Evolutionary conservation across 2,329 filamentous ascomycete genomes (phyloP), one percentile per base, ranked within the genome.

Genomic region (Colletotrichum caudatum): DNA sequence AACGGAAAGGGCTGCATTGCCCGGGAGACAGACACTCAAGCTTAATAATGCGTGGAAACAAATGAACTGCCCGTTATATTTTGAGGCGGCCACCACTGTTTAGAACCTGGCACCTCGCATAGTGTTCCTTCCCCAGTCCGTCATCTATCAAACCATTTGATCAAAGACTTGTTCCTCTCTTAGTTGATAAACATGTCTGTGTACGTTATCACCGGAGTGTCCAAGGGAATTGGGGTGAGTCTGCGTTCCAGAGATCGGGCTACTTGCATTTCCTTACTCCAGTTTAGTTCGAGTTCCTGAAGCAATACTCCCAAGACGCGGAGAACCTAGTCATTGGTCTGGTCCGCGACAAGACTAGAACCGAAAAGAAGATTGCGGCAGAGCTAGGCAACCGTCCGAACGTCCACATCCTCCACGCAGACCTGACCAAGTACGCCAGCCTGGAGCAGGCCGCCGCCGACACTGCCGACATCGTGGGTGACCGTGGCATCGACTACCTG

Each of bases 321-420:
- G 16, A 51, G 1, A 51, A 29, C 23, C 48, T 51, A 29, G n/a
- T 51, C 4, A 5, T 51, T 29, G 48, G 23, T 51, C 48, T 51
- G 23, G 48, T 51, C 48, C 48, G 23, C 48, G 48, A 51, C 48
- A 51, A 51, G 48, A 23, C 23, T 16, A 11, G 23, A 7, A 51
- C 48, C 11, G 48, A 51, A 23, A 29, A 29, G 23, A 51, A 51
- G 48, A 7, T 16, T 5, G 75, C 77, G 3, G 73, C 76, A 46
- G 83, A 87, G 73, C 77, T 86, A 5, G 73, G 74, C 2, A 77
- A 69, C 5, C 78, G 80, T 7, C 60, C 76, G 54, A 87, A 88
- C 60, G 77, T 88, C 50, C 65, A 67, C 57, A 61, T 62, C 37
- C 18, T 89, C 35, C 73, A 83, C n/a, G 86, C 77, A 23, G 84